phyloP scores from a whole-genome alignment of 1,284 basidiomycete genomes.

The Agroathelia rolfsii region DNA sequence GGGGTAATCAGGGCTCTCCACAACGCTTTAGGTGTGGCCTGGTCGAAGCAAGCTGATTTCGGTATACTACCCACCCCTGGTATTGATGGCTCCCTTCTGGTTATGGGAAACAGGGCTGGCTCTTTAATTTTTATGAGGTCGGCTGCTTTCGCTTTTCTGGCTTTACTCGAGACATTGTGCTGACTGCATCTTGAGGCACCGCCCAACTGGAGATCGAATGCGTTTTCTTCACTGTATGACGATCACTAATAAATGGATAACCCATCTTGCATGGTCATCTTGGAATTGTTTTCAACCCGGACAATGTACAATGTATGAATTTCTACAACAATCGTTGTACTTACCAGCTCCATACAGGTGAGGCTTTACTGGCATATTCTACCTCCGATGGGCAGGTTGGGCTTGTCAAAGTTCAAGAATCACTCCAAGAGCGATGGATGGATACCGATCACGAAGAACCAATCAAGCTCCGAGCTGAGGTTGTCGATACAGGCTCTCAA shows the following conservation, averaged over 20 bases:
- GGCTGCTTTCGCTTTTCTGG: conserved; percentile 13
- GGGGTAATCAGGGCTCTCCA: no score
- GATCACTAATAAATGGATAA: no score
- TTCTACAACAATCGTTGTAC: conserved; percentile 11
- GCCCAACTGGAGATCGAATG: no score
- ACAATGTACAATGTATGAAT: no score
- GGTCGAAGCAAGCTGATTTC: conserved; percentile 57
- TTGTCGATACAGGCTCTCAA: conserved; percentile 14
- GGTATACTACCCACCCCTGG: conserved; percentile 41
- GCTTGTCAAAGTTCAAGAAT: conserved; percentile 43
- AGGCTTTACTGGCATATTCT: conserved; percentile 47
- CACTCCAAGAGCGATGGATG: conserved; percentile 27
- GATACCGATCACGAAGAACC: conserved; percentile 24
- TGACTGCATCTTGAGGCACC: no score
- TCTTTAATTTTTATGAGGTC: conserved; percentile 50
- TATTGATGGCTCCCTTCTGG: conserved; percentile 65
- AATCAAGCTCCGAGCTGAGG: no score
- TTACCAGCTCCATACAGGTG: conserved; percentile 28
- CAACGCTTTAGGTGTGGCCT: conserved; percentile 60
- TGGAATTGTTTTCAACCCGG: conserved; percentile 32
- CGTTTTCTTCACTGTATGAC: no score
- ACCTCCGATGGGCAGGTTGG: conserved; percentile 48
- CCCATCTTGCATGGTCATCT: conserved; percentile 42
- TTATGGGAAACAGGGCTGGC: conserved; percentile 57
- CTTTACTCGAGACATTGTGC: conserved; percentile 15